Conservation (phyloP, 2,329 filamentous ascomycete genomes). For the Coleophoma cylindrospora region DNA sequence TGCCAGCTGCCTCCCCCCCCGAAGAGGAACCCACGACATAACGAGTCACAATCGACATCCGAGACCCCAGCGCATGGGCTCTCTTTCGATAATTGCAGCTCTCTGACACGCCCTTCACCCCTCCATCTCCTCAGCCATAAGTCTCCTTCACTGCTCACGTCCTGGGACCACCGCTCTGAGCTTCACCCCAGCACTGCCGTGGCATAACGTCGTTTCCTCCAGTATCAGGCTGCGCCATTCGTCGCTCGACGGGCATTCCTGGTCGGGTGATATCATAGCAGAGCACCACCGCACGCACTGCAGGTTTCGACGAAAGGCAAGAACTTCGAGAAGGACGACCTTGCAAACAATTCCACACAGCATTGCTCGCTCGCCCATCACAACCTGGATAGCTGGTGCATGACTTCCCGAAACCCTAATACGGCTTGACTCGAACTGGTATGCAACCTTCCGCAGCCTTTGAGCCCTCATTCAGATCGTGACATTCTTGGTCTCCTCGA, state of each 20-base stretch:
- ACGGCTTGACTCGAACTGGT: constrained; percentile 14
- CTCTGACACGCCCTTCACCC: constrained; percentile 17
- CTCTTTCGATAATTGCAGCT: constrained; percentile 11
- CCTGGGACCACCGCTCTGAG: background rate
- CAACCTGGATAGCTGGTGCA: constrained; percentile 11
- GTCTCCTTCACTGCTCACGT: too few relatives aligned
- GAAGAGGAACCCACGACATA: background rate
- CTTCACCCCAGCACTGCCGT: constrained; percentile 3
- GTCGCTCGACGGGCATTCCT: constrained; percentile 4
- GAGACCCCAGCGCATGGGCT: constrained; percentile 21
- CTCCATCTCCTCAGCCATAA: constrained; percentile 9
- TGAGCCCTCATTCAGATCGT: constrained; percentile 6
- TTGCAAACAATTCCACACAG: background rate
- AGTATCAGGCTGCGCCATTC: constrained; percentile 1
- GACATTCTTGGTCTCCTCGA: constrained; percentile 18
- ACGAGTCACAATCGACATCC: constrained; percentile 10
- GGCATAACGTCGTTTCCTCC: constrained; percentile 6
- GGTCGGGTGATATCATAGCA: constrained; percentile 4
- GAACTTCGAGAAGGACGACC: too few relatives aligned
- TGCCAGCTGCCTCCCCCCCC: background rate
- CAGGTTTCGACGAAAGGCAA: background rate
- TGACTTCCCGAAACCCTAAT: constrained; percentile 19
- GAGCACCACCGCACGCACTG: background rate
- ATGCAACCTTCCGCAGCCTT: constrained; percentile 16
- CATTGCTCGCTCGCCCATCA: constrained; percentile 16